Evolutionary conservation across 108 stramenopile species (phyloP).

Genomic region (Pseudonitzschia multistriata): DNA sequence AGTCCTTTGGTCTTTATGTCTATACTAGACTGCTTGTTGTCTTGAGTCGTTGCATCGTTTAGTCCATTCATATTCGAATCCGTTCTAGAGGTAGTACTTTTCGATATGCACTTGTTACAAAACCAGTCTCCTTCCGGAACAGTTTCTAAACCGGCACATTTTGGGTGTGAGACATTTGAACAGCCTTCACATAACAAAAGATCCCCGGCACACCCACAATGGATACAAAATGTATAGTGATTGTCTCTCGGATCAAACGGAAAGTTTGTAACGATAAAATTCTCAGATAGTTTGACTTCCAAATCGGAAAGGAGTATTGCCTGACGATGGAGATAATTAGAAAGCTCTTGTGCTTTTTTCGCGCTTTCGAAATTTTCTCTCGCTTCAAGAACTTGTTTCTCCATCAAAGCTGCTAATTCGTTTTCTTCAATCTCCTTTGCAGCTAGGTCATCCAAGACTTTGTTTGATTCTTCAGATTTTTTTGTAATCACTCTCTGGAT

Average conservation of each 20-base stretch:
- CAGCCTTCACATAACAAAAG: slow-evolving; percentile 62
- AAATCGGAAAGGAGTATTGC: background rate
- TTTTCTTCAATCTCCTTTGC: background rate
- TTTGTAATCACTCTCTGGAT: background rate
- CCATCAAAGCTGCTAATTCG: slow-evolving; percentile 3
- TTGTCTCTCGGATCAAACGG: slow-evolving; percentile 55
- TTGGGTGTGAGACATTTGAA: slow-evolving; percentile 51
- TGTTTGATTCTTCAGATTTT: background rate
- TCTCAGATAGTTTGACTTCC: slow-evolving; percentile 23
- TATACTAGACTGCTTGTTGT: background rate
- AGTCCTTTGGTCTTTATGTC: background rate
- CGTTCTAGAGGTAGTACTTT: background rate
- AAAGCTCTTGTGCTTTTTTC: slow-evolving; percentile 5
- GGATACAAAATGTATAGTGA: slow-evolving; percentile 48
- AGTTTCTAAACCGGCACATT: slow-evolving; percentile 35
- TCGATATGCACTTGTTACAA: slow-evolving; percentile 40
- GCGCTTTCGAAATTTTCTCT: slow-evolving; percentile 19
- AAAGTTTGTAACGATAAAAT: slow-evolving; percentile 43
- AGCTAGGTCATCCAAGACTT: background rate
- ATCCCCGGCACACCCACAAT: slow-evolving; percentile 60
- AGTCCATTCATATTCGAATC: background rate
- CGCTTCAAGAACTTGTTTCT: slow-evolving; percentile 17
- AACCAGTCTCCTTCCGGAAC: slow-evolving; percentile 67
- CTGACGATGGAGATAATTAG: slow-evolving; percentile 9
- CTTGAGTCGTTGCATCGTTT: background rate